Percentiles rank a stretch among this genome's conserved stretches.
Evolutionary conservation across 2,329 filamentous ascomycete genomes (phyloP).

Genomic region (Xylariales sp.): DNA sequence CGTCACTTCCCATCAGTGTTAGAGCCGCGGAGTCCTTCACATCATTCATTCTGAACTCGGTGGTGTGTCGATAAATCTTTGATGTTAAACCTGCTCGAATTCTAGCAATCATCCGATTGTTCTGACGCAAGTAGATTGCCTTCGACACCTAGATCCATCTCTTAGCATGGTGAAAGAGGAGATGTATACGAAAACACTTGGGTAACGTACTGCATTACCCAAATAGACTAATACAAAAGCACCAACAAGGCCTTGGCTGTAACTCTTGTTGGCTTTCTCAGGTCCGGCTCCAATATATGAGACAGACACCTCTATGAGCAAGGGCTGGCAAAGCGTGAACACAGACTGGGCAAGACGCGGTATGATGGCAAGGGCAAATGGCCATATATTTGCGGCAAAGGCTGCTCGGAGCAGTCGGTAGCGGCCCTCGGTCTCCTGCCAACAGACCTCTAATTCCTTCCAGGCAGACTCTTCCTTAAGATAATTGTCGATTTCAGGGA

Average conservation of each 20-base stretch:
- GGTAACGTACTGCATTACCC: constrained; percentile 22
- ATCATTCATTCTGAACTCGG: constrained; percentile 14
- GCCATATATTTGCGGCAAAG: not conserved
- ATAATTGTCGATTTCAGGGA: not conserved
- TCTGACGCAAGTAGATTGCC: constrained; percentile 18
- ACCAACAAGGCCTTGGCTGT: not conserved
- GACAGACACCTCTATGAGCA: constrained; percentile 9
- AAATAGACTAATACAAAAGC: constrained; percentile 15
- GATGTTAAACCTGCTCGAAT: constrained; percentile 16
- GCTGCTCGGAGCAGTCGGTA: not conserved
- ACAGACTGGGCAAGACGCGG: constrained; percentile 8
- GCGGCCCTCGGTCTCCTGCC: not conserved
- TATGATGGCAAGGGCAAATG: constrained; percentile 3
- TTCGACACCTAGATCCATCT: constrained; percentile 10
- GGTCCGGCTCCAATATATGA: not conserved
- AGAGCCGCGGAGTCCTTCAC: constrained; percentile 19
- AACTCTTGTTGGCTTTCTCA: not conserved
- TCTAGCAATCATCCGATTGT: constrained; percentile 15
- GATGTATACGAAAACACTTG: no score
- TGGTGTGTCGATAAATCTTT: constrained; percentile 16
- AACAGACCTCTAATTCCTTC: not conserved
- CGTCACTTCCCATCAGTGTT: constrained; percentile 27
- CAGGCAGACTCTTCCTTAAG: not conserved
- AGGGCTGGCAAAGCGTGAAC: constrained; percentile 12
- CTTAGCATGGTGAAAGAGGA: no score